Evolutionary conservation across 371 early-diverging fungal species (phyloP).

Genomic region (Apophysomyces ossiformis): DNA sequence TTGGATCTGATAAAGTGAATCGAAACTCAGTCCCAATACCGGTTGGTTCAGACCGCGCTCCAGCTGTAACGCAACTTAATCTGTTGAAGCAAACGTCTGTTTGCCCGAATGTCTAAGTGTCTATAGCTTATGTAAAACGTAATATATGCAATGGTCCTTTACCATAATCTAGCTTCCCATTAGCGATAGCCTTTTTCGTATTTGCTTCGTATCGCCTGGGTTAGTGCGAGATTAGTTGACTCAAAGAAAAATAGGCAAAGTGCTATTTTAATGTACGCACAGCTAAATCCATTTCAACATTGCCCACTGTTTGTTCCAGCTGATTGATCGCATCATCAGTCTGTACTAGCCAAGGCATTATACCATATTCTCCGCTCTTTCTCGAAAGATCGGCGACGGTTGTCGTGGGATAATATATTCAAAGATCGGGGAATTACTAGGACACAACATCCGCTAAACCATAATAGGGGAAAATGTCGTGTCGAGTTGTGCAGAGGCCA

Average conservation of each 20-base stretch:
- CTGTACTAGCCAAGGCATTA: neutral
- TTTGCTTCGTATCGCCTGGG: neutral
- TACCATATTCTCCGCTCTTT: neutral
- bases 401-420: neutral
- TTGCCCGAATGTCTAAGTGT: neutral
- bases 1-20: no score
- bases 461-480: no score
- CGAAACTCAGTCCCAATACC: no score
- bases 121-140: neutral
- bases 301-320: neutral
- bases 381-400: neutral
- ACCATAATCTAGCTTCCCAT: neutral
- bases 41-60: neutral
- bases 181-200: neutral
- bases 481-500: no score
- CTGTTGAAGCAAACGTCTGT: neutral
- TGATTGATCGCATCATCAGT: neutral
- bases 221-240: neutral
- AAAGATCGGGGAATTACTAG: no score
- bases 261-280: neutral
- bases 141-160: neutral
- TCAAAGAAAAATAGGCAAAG: neutral
- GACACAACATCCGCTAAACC: no score
- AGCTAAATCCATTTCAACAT: neutral
- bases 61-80: neutral